phyloP scores from a whole-genome alignment of 768 basidiomycete species.

The Tulasnella sp. region DNA sequence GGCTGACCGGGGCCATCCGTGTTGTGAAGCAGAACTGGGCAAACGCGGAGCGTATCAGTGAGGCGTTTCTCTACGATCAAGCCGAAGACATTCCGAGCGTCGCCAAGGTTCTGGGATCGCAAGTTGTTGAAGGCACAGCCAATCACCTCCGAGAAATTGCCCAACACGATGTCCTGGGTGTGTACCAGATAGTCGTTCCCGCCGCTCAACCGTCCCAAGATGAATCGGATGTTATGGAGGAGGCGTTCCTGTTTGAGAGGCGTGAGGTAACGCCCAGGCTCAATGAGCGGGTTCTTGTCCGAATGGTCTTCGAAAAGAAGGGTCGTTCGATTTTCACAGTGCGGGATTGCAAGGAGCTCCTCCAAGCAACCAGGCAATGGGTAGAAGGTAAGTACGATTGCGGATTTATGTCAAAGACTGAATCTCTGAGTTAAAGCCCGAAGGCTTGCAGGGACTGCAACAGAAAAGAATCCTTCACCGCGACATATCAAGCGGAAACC shows the following conservation, averaged over 20 bases:
- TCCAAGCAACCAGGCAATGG: background rate
- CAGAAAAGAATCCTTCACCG: background rate
- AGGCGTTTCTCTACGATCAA: background rate
- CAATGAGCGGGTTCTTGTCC: background rate
- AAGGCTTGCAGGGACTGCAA: background rate
- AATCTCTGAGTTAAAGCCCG: background rate
- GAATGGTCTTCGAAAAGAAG: background rate
- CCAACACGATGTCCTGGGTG: background rate
- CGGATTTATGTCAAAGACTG: background rate
- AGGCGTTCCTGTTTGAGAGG: background rate
- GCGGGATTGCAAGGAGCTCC: background rate
- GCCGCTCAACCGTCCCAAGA: no score
- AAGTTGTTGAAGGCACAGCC: background rate
- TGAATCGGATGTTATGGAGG: background rate
- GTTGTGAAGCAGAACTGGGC: constrained; percentile 2
- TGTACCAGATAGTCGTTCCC: background rate
- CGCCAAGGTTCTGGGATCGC: background rate
- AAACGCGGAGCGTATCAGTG: background rate
- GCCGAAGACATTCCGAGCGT: background rate
- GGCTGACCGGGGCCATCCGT: background rate
- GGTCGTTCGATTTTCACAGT: background rate
- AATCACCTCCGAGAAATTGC: background rate
- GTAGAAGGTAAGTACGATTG: background rate
- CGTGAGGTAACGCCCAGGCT: background rate
- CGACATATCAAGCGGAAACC: background rate